A percentile compares a stretch with the other conserved stretches of the same genome.
phyloP scores from a whole-genome alignment of 2,329 filamentous ascomycete genomes.

The Colletotrichum sp. region DNA sequence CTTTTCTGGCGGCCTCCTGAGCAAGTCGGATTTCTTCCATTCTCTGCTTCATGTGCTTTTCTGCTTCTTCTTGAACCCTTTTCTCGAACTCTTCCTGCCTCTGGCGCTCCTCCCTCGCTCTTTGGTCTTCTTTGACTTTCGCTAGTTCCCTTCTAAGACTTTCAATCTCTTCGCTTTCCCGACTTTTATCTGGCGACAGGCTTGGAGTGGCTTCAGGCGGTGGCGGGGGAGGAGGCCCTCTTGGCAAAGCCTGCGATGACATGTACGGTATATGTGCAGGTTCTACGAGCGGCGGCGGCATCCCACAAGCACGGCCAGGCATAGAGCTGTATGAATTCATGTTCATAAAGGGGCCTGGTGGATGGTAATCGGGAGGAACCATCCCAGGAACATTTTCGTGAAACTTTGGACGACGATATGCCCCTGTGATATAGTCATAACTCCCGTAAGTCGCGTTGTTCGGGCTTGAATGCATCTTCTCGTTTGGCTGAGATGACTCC shows the following conservation, averaged over 20 bases:
- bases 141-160: neutral
- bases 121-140: neutral
- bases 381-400: neutral
- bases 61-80: neutral
- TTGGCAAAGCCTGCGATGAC: neutral
- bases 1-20: neutral
- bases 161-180: neutral
- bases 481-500: neutral
- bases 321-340: neutral
- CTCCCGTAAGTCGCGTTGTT: neutral
- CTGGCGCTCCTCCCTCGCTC: neutral
- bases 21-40: neutral
- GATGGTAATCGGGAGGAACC: neutral
- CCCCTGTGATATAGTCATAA: neutral
- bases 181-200: neutral
- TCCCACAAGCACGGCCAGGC: neutral
- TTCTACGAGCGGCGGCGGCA: neutral
- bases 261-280: neutral
- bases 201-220: neutral
- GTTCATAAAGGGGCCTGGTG: neutral
- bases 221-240: too few relatives aligned
- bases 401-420: neutral
- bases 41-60: neutral
- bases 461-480: neutral
- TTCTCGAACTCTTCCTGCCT: neutral